Evolutionary conservation across 202 grass and related monocot genomes (phyloP), one percentile per base, ranked within the genome.

Genomic region (Schoenoplectus triqueter): DNA sequence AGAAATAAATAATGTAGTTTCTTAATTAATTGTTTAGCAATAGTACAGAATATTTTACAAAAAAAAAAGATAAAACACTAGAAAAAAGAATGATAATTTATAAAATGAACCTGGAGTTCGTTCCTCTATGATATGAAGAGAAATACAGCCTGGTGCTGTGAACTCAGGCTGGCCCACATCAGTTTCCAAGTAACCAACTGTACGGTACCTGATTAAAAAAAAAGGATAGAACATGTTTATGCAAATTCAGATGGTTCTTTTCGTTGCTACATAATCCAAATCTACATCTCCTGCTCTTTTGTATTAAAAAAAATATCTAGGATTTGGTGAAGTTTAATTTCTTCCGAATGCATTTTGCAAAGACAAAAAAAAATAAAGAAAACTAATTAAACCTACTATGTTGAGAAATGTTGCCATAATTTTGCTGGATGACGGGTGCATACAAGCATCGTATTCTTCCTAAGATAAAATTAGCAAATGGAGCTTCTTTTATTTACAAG

Each of bases 101-200:
- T 3, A 71, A 31, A 69, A 49, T 7, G 55, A 9, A 88, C 93
- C 90, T 92, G 85, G 79, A 72, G 88, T 39, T 45, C 86, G 65
- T 73, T 95, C 57, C 82, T 90, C 88, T 61, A 92, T 45, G 21
- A 95, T 73, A 81, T 92, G 90, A 89, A 92, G 85, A 69, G 90
- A 95, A 15, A 95, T 65, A 82, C 86, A 92, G 3, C 93, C 93
- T 40, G 90, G 88, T 83, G 90, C 49, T 0, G 90, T 90, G 85
- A 95, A 95, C 57, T 92, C 92, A 76, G 92, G 87, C 83, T 95
- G 92, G 46, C 92, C 92, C 80, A 95, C 90, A 89, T 95, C 93
- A 19, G 86, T 95, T 80, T 95, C 88, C 87, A 95, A 50, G 82
- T 89, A 95, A 3, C 85, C 90, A 7, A 91, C 90, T 63, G 42